Evolutionary conservation across 2,329 filamentous ascomycete species (phyloP).

Genomic region (Torrubiella hemipterigena): DNA sequence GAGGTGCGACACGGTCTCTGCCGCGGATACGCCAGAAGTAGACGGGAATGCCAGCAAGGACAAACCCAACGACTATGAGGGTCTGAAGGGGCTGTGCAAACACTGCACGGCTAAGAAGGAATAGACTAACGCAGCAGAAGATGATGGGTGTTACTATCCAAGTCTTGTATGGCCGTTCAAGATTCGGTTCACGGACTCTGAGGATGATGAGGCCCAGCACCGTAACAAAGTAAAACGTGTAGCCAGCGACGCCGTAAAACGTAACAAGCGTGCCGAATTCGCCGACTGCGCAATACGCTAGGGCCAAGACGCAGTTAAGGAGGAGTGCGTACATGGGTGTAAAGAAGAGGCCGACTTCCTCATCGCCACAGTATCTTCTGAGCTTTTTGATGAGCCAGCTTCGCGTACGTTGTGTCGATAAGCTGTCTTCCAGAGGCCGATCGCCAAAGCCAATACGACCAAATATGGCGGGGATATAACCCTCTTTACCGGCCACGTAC

Average conservation of each 20-base stretch:
- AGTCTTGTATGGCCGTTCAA: slow-evolving; percentile 85
- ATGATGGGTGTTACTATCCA: slow-evolving; percentile 97
- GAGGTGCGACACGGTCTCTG: slow-evolving; percentile 33
- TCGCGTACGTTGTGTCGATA: slow-evolving; percentile 33
- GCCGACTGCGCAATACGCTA: slow-evolving; percentile 70
- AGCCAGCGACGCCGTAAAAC: slow-evolving; percentile 94
- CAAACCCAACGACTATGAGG: slow-evolving; percentile 73
- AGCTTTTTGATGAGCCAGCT: slow-evolving; percentile 48
- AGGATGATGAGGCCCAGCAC: slow-evolving; percentile 88
- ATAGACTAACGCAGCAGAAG: slow-evolving; percentile 95
- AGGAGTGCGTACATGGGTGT: slow-evolving; percentile 88
- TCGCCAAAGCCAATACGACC: slow-evolving; percentile 64
- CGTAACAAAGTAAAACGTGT: slow-evolving; percentile 94
- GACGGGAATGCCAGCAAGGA: slow-evolving; percentile 70
- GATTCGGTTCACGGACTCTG: slow-evolving; percentile 70
- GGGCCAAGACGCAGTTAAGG: slow-evolving; percentile 65
- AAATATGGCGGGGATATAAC: slow-evolving; percentile 76
- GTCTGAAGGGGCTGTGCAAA: slow-evolving; percentile 90
- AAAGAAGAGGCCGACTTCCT: slow-evolving; percentile 70
- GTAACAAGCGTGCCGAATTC: slow-evolving; percentile 88
- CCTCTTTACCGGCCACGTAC: slow-evolving; percentile 90
- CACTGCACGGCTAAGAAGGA: slow-evolving; percentile 76
- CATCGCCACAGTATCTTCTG: slow-evolving; percentile 58
- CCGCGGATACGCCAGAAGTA: slow-evolving; percentile 79
- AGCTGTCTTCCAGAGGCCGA: slow-evolving; percentile 20